These are phyloP conservation scores for Cucurbita maxima DNA, from an alignment of 306 rosid genomes.

Conservation along the genomic window DNA sequence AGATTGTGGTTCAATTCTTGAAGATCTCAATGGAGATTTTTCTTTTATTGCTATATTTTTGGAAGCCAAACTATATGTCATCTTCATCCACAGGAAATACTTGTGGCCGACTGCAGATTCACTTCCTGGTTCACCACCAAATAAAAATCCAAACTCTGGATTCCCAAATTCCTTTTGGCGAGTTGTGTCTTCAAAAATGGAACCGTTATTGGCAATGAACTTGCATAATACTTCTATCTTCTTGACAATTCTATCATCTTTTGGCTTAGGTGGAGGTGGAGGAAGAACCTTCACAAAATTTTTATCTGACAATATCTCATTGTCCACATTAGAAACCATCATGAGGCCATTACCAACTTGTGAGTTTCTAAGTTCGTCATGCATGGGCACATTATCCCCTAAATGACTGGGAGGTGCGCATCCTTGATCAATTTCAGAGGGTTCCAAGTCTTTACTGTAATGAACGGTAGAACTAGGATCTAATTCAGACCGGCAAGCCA, in stretches of 20 bases:
- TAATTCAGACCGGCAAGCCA: neutral
- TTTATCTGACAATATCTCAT: conserved; percentile 8
- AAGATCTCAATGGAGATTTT: conserved; percentile 11
- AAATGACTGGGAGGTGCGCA: conserved; percentile 12
- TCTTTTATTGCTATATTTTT: conserved; percentile 15
- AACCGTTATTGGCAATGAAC: conserved; percentile 31
- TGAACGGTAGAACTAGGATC: conserved; percentile 1
- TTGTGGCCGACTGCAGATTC: conserved; percentile 30
- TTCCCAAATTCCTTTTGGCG: conserved; percentile 24
- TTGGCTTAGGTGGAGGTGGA: conserved; percentile 35
- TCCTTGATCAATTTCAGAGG: conserved; percentile 13
- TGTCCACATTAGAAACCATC: conserved; percentile 14
- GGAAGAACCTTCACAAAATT: conserved; percentile 15
- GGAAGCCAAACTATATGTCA: conserved; percentile 26
- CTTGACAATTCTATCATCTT: conserved; percentile 19
- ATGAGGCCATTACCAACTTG: conserved; percentile 22
- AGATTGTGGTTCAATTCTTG: conserved; percentile 10
- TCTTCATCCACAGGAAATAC: conserved; percentile 48
- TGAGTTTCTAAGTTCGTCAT: conserved; percentile 12
- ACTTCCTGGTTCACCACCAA: conserved; percentile 48
- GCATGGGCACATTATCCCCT: conserved; percentile 10
- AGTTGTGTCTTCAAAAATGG: conserved; percentile 29
- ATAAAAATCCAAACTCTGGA: conserved; percentile 39
- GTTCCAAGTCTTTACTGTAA: conserved; percentile 11
- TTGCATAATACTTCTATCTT: conserved; percentile 42